Percentiles rank a stretch among this genome's conserved stretches.
These are phyloP conservation scores for Pyrus hybrid DNA, from an alignment of 331 rosid genomes.

Conservation along the genomic window DNA sequence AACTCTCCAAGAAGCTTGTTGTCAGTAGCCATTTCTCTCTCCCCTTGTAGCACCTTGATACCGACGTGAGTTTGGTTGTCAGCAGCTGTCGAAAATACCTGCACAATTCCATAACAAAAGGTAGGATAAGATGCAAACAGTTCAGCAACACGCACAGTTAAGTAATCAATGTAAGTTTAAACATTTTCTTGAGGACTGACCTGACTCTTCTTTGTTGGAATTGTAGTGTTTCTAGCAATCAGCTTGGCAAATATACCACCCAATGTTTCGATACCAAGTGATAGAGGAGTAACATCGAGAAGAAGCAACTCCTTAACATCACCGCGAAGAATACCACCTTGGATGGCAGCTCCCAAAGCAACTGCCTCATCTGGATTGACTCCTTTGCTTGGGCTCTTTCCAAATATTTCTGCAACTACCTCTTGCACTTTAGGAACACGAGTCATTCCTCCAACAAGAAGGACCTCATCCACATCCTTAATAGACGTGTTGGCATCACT, in stretches of 20 bases:
- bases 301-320: slow-evolving; percentile 61
- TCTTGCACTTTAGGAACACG: slow-evolving; percentile 80
- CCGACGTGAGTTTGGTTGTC: slow-evolving; percentile 2
- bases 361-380: slow-evolving; percentile 92
- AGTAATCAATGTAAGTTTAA: background rate
- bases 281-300: slow-evolving; percentile 9
- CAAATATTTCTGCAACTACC: slow-evolving; percentile 55
- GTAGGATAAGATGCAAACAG: background rate
- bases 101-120: background rate
- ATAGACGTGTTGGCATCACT: slow-evolving; percentile 66
- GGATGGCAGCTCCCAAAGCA: slow-evolving; percentile 88
- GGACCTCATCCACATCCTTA: slow-evolving; percentile 81
- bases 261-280: slow-evolving; percentile 9
- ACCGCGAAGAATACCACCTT: slow-evolving; percentile 92
- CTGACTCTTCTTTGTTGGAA: slow-evolving; percentile 6
- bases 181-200: slow-evolving; percentile 20
- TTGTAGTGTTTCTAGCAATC: slow-evolving; percentile 14
- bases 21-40: background rate
- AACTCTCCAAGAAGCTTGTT: slow-evolving; percentile 3
- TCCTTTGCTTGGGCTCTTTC: slow-evolving; percentile 74
- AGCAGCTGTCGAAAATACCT: slow-evolving; percentile 22
- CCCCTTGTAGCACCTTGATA: slow-evolving; percentile 4
- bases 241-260: slow-evolving; percentile 10
- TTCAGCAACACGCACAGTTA: background rate
- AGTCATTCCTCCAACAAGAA: slow-evolving; percentile 81